Evolutionary conservation across 148 eudicot species (phyloP).

Genomic region (Camellia granthamiana): DNA sequence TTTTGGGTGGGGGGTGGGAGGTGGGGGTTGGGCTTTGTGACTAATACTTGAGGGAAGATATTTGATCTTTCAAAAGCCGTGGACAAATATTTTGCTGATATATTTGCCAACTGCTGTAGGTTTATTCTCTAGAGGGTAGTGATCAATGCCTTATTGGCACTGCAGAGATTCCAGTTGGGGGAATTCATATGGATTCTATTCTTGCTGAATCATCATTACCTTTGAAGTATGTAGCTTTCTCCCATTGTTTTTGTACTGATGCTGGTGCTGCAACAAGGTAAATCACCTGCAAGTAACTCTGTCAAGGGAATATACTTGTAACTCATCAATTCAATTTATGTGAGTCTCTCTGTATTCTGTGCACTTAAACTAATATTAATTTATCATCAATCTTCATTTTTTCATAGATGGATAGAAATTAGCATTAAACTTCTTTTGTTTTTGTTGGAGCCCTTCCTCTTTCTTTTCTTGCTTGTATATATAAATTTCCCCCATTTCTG

Average conservation of each 20-base stretch:
- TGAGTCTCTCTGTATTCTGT: not conserved
- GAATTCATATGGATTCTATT: slow-evolving; percentile 24
- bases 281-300: not conserved
- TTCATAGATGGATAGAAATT: not conserved
- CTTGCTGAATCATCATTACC: slow-evolving; percentile 10
- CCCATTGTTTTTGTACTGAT: slow-evolving; percentile 97
- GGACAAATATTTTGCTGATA: not conserved
- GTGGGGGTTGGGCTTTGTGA: not conserved
- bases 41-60: not conserved
- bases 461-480: too few species aligned
- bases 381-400: not conserved
- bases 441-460: not conserved
- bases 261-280: slow-evolving; percentile 98
- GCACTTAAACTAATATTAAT: not conserved
- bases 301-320: not conserved
- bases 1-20: not conserved
- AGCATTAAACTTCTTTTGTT: too few species aligned
- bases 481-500: too few species aligned
- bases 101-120: slow-evolving; percentile 1
- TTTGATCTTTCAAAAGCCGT: not conserved
- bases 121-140: slow-evolving; percentile 11
- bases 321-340: slow-evolving; percentile 1
- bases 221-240: slow-evolving; percentile 38
- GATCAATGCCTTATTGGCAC: slow-evolving; percentile 16
- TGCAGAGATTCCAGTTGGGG: slow-evolving; percentile 16